Evolutionary conservation across 495 filamentous ascomycete species (phyloP), one percentile per base, ranked within the genome.

Genomic region (Annulohypoxylon nitens): DNA sequence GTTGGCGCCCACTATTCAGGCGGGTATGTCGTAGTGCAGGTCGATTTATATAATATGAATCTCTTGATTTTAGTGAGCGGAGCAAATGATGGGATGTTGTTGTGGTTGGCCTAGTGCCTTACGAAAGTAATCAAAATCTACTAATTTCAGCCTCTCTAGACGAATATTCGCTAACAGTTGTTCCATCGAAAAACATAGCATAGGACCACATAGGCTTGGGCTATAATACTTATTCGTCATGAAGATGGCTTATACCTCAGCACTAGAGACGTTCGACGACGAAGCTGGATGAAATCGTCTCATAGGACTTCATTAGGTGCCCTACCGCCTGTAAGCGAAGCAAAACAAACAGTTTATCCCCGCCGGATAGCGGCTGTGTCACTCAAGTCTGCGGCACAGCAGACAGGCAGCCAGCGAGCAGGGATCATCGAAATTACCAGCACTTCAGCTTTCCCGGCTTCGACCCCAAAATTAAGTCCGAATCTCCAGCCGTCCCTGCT

Each of bases 381-480:
- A 53, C 30, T 4, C 36, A 39, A 16, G 45, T n/a, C 11, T 64
- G 33, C 30, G 30, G 61, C 47, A 41, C 45, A 39, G 47, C 43
- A 23, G 16, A n/a, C 6, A 8, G 16, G 0, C 14, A 50, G 47
- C 47, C 16, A 50, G 16, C 5, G 16, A 23, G 23, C 66, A 69
- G 47, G 57, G 57, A 45, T 55, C 45, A 53, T 45, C 34, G 18
- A 69, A 62, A 69, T 69, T 61, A 43, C n/a, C 23, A 39, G 20
- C 30, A 37, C 43, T 50, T 33, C 54, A 18, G 26, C 59, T 47
- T 6, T 6, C 41, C 20, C 11, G 25, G 23, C 2, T 14, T 54
- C 53, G 33, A 57, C 30, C 30, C 14, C 53, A 36, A 20, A 57
- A 37, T 37, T 57, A 20, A 20, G 20, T 34, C 20, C 20, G 34